Evolutionary conservation across 164 flowering plant species (phyloP).

Genomic region (Tetrastigma voinierianum): DNA sequence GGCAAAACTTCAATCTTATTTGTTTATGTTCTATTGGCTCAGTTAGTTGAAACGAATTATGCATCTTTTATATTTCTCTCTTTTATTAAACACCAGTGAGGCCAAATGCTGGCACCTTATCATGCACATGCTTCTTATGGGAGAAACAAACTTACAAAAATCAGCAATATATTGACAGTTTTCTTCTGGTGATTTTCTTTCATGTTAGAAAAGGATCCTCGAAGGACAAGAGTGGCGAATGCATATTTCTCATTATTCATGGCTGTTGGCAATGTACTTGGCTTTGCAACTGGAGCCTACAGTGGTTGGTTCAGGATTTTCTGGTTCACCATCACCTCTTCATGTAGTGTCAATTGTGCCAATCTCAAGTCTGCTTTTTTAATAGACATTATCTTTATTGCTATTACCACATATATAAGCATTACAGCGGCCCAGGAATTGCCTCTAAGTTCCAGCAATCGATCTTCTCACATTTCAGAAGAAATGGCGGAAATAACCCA

Average conservation of each 20-base stretch:
- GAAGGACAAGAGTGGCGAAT: conserved; percentile 88
- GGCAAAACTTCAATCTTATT: no score
- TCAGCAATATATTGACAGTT: conserved; percentile 9
- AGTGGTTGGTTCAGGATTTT: conserved; percentile 78
- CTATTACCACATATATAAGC: conserved; percentile 65
- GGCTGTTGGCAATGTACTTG: conserved; percentile 94
- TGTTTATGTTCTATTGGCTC: no score
- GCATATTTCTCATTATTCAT: conserved; percentile 93
- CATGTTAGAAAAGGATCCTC: conserved; percentile 71
- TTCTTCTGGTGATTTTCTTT: conserved; percentile 11
- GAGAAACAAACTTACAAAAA: neutral
- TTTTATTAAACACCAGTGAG: no score
- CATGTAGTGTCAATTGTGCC: conserved; percentile 75
- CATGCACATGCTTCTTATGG: neutral
- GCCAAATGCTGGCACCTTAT: neutral
- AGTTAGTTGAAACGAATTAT: no score
- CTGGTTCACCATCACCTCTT: conserved; percentile 68
- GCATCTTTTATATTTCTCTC: no score
- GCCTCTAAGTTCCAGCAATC: conserved; percentile 39
- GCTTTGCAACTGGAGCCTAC: conserved; percentile 86
- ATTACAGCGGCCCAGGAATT: conserved; percentile 64
- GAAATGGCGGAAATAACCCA: conserved; percentile 37
- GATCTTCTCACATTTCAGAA: conserved; percentile 18
- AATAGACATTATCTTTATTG: conserved; percentile 61
- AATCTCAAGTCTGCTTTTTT: conserved; percentile 91